Base-by-base conservation (phyloP, 1,284 basidiomycete genomes). In the Moniliophthora roreri region DNA sequence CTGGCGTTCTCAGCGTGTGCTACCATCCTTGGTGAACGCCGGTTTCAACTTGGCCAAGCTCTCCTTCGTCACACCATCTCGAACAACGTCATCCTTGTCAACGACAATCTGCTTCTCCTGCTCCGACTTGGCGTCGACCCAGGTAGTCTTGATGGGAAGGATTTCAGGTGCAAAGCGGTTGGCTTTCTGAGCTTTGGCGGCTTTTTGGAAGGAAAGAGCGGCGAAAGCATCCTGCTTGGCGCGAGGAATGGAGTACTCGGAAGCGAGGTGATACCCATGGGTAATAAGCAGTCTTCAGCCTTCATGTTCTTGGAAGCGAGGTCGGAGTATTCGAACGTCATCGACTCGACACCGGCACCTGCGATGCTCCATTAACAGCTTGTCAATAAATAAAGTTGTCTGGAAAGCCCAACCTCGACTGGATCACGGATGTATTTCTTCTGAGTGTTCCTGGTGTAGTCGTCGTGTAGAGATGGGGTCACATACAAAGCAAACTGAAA, bases 121-220 rank as follows among this genome's bases (percentile, higher is more conserved):
- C 67, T 92, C 87, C 5, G 89, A 89, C 80, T 95, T 94, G 50
- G 91, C 89, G 73, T 97, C 92, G 50, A 82, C 69, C 64, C 82
- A 78, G 65, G 84, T 86, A 52, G 89, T 87, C 60, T 81, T 87
- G 63, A 95, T 80, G 11, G 95, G 92, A 23, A 96, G 81, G 57
- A 98, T 98, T 75, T 99, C 97, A 54, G 78, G 84, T 72, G 84
- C 86, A 81, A 98, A 98, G 69, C 91, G 93, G 61, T 95, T 95
- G 1, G 85, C 87, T 73, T 94, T 88, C 70, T 93, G 90, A 0
- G 96, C 95, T 18, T 81, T 84, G 15, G 87, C 85, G 16, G 96
- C 96, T 69, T 92, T 93, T 64, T 86, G 85, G 78, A 87, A 95
- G 9, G 92, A 95, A 56, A 83, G 74, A 40, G 93, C 93, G 8